phyloP scores from a whole-genome alignment of 2,329 filamentous ascomycete genomes.

The Cladosporium sp. region DNA sequence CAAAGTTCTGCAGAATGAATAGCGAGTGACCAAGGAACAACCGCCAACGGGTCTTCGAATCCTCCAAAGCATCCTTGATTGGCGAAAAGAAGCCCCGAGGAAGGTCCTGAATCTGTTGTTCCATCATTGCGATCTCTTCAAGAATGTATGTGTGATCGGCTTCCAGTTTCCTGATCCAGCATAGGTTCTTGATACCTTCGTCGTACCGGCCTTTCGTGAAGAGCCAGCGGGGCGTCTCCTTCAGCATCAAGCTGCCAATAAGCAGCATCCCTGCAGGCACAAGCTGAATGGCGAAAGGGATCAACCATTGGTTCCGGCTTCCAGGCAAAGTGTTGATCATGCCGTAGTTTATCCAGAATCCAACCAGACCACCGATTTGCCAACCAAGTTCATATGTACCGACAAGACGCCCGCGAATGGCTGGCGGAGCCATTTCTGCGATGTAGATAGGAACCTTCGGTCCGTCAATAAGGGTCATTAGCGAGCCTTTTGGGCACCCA shows the following conservation, averaged over 20 bases:
- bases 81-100: slow-evolving; percentile 14
- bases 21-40: slow-evolving; percentile 18
- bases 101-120: slow-evolving; percentile 2
- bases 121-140: slow-evolving; percentile 10
- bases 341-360: slow-evolving; percentile 29
- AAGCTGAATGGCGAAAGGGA: slow-evolving; percentile 21
- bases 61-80: slow-evolving; percentile 12
- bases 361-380: slow-evolving; percentile 21
- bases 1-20: slow-evolving; percentile 16
- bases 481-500: background rate
- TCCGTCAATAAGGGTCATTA: slow-evolving; percentile 32
- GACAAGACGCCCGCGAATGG: slow-evolving; percentile 43
- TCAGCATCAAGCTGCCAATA: slow-evolving; percentile 20
- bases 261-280: slow-evolving; percentile 23
- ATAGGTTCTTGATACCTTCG: slow-evolving; percentile 3
- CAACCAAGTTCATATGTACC: slow-evolving; percentile 16
- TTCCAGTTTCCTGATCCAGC: slow-evolving; percentile 5
- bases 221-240: slow-evolving; percentile 26
- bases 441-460: slow-evolving; percentile 56
- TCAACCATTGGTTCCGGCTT: slow-evolving; percentile 13
- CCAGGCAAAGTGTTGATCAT: slow-evolving; percentile 18
- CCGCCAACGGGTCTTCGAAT: slow-evolving; percentile 15
- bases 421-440: slow-evolving; percentile 52
- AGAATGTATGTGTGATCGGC: slow-evolving; percentile 8
- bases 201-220: slow-evolving; percentile 4